Conservation (phyloP, 148 eudicot genomes). For the Bassia scoparia region DNA sequence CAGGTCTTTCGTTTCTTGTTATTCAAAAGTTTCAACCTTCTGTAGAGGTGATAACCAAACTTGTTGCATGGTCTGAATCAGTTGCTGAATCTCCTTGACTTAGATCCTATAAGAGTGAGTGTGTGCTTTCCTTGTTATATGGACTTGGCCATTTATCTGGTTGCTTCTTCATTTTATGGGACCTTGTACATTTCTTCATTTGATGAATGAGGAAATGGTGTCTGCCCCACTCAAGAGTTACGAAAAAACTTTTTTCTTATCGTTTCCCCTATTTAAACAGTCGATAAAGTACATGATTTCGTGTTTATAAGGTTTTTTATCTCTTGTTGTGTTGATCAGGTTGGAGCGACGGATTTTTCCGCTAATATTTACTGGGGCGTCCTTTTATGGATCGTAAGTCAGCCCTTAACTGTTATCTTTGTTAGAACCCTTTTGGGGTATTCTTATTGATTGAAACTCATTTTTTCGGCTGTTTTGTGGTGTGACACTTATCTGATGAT, state of each 20-base stretch:
- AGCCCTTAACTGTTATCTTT: neutral
- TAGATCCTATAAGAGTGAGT: slow-evolving; percentile 89
- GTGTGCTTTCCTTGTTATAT: slow-evolving; percentile 15
- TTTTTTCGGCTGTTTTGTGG: neutral
- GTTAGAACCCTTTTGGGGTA: slow-evolving; percentile 3
- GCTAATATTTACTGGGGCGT: slow-evolving; percentile 68
- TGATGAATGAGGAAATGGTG: neutral
- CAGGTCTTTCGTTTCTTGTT: slow-evolving; percentile 90
- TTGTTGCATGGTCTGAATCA: slow-evolving; percentile 92
- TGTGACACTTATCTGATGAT: neutral
- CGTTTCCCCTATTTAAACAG: neutral
- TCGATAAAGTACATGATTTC: neutral
- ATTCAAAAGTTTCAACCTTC: slow-evolving; percentile 85
- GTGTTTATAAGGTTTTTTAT: neutral
- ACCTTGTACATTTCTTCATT: slow-evolving; percentile 1
- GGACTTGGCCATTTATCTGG: neutral
- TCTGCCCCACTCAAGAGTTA: neutral
- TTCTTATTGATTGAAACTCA: slow-evolving; percentile 2
- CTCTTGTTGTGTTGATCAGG: slow-evolving; percentile 41
- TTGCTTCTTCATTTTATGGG: neutral
- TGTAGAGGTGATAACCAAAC: slow-evolving; percentile 81
- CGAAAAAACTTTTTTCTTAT: neutral
- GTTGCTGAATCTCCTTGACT: slow-evolving; percentile 71
- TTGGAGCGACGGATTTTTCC: slow-evolving; percentile 84
- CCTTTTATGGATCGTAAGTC: slow-evolving; percentile 75